phyloP scores from a whole-genome alignment of 139 green algal species.

The Tetraselmis chui region DNA sequence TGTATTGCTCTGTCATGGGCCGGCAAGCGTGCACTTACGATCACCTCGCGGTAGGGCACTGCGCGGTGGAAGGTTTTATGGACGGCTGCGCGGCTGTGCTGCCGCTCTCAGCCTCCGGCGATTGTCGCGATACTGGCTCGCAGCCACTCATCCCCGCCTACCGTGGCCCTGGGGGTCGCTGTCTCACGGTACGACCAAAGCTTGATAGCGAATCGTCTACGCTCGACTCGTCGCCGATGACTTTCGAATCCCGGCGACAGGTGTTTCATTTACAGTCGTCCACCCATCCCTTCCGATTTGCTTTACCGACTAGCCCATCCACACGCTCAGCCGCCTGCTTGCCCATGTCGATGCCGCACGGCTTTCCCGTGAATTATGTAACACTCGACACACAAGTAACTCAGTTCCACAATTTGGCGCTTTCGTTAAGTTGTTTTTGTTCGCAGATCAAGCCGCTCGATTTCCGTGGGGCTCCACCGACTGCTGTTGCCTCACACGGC shows the following conservation, averaged over 20 bases:
- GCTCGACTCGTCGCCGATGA: too few relatives aligned
- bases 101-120: neutral
- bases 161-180: neutral
- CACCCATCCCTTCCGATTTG: neutral
- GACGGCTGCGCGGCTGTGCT: neutral
- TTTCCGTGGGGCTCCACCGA: too few relatives aligned
- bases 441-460: too few relatives aligned
- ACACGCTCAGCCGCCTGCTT: neutral
- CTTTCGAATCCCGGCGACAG: neutral
- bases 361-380: neutral
- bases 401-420: too few relatives aligned
- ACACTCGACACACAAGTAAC: too few relatives aligned
- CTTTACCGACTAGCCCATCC: neutral
- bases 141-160: neutral
- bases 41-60: neutral
- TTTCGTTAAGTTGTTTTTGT: too few relatives aligned
- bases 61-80: neutral
- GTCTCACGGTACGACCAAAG: neutral
- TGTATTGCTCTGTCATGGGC: neutral
- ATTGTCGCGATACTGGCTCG: neutral
- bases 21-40: neutral
- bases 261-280: neutral
- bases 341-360: neutral
- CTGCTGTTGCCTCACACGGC: too few relatives aligned
- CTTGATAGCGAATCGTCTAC: too few relatives aligned